phyloP scores from a whole-genome alignment of 495 filamentous ascomycete species.

The Hypoxylon fuscum region DNA sequence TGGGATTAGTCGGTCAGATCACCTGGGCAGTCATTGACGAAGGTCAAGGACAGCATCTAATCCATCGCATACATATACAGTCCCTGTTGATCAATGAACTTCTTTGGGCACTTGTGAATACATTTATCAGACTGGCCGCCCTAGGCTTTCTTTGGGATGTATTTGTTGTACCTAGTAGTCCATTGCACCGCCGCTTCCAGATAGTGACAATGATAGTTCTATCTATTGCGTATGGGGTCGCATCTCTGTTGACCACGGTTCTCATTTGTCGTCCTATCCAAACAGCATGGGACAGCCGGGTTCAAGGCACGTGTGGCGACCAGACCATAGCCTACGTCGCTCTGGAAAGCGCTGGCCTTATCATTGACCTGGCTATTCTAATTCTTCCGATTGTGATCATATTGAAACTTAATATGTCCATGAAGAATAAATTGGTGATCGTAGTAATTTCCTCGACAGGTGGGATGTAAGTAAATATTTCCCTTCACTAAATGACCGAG shows the following conservation, averaged over 20 bases:
- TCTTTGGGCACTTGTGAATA: constrained; percentile 41
- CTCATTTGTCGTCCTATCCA: constrained; percentile 41
- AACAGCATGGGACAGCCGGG: constrained; percentile 30
- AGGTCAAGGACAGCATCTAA: constrained; percentile 24
- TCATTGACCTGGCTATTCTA: constrained; percentile 34
- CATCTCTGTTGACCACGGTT: constrained; percentile 16
- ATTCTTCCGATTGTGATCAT: constrained; percentile 6
- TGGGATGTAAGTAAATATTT: constrained; percentile 5
- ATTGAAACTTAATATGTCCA: not conserved
- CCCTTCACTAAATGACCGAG: not conserved
- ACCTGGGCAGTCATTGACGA: constrained; percentile 26
- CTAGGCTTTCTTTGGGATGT: not conserved
- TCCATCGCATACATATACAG: too few species aligned
- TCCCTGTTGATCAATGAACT: constrained; percentile 38
- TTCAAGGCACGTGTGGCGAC: constrained; percentile 32
- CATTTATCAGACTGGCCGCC: constrained; percentile 26
- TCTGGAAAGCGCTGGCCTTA: constrained; percentile 32
- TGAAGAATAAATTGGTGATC: not conserved
- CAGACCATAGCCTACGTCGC: constrained; percentile 37
- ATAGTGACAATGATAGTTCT: too few species aligned
- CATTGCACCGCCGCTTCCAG: too few species aligned
- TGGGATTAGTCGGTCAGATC: constrained; percentile 19
- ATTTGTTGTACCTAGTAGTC: too few species aligned
- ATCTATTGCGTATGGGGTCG: constrained; percentile 26
- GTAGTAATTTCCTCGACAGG: constrained; percentile 6